Evolutionary conservation across 495 filamentous ascomycete genomes (phyloP).

Genomic region (Penicillium fimorum): DNA sequence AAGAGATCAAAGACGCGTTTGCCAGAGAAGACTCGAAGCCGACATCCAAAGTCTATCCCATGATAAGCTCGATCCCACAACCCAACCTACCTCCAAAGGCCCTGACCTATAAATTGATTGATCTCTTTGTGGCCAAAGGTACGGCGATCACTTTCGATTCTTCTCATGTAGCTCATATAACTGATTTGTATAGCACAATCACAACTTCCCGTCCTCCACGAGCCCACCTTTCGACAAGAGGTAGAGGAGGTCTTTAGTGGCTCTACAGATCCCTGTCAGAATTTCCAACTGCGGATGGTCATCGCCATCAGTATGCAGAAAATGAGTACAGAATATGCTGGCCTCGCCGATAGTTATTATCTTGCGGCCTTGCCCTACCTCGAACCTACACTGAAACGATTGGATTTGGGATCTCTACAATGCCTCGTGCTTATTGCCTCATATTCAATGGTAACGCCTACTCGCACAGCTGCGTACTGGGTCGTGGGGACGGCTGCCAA

Average conservation of each 20-base stretch:
- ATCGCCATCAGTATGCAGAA: conserved; percentile 92
- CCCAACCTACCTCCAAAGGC: conserved; percentile 62
- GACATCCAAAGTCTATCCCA: conserved; percentile 70
- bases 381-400: conserved; percentile 71
- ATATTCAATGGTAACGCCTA: conserved; percentile 89
- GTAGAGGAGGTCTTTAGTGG: conserved; percentile 77
- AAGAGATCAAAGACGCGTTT: conserved; percentile 57
- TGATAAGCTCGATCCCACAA: conserved; percentile 73
- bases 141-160: conserved; percentile 21
- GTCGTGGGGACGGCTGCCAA: conserved; percentile 81
- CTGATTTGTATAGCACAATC: conserved; percentile 65
- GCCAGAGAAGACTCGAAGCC: conserved; percentile 56
- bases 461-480: conserved; percentile 85
- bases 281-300: conserved; percentile 84
- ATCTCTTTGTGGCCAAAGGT: conserved; percentile 82
- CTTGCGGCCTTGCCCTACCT: conserved; percentile 79
- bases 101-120: conserved; percentile 69
- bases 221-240: conserved; percentile 71
- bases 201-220: conserved; percentile 80
- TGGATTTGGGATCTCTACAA: conserved; percentile 86
- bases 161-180: conserved; percentile 5
- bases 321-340: conserved; percentile 74
- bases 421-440: conserved; percentile 83
- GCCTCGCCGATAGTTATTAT: conserved; percentile 88
- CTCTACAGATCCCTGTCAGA: conserved; percentile 71